These are phyloP conservation scores for Phytopythium ostracodes DNA, from an alignment of 352 stramenopile species.

Conservation along the genomic window DNA sequence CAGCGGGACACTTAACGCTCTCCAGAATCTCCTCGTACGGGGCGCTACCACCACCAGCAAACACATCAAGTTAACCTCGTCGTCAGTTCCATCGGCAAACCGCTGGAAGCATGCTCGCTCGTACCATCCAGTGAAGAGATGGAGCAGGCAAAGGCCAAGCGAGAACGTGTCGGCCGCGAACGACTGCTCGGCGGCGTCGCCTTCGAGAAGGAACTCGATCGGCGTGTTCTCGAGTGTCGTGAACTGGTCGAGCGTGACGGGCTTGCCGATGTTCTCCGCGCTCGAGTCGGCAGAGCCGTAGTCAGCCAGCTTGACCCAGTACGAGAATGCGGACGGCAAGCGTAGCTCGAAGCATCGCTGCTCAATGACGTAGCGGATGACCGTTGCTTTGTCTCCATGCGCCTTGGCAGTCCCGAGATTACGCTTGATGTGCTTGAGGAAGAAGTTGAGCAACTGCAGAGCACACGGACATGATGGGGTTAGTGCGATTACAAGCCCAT, in stretches of 20 bases:
- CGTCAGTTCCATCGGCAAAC: background rate
- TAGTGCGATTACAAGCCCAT: constrained; percentile 1
- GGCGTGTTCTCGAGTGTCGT: constrained; percentile 98
- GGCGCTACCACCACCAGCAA: constrained; percentile 31
- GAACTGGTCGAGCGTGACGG: constrained; percentile 93
- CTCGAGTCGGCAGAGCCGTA: constrained; percentile 96
- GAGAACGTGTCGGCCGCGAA: constrained; percentile 95
- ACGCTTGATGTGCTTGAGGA: constrained; percentile 85
- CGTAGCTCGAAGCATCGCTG: constrained; percentile 48
- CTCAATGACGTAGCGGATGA: constrained; percentile 61
- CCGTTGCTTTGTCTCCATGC: constrained; percentile 13
- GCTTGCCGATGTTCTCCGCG: constrained; percentile 80
- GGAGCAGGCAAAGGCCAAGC: constrained; percentile 93
- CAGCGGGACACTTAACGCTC: constrained; percentile 86
- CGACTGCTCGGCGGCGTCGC: constrained; percentile 86
- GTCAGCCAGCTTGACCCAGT: constrained; percentile 96
- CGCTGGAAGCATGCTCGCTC: background rate
- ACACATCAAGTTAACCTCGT: constrained; percentile 5
- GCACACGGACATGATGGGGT: constrained; percentile 1
- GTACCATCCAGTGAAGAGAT: constrained; percentile 94
- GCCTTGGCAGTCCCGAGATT: constrained; percentile 21
- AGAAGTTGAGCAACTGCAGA: constrained; percentile 95
- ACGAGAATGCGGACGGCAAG: constrained; percentile 60
- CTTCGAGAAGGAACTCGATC: constrained; percentile 94
- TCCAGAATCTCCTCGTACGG: constrained; percentile 98